Conservation (phyloP, 331 rosid species). For the Cydonia oblonga region DNA sequence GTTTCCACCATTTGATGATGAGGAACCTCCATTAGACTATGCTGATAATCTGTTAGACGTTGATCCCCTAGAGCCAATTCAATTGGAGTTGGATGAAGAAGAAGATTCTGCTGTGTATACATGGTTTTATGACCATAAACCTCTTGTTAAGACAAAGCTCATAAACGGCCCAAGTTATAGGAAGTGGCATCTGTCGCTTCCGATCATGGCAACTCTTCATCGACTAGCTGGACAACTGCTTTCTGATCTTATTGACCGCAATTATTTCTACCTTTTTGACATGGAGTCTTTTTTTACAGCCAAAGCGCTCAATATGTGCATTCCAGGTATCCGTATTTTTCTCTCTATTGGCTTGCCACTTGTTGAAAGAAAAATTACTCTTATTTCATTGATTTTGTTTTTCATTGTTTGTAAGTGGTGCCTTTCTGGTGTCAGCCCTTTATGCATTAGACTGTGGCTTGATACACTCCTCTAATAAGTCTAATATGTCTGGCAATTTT, state of each 20-base stretch:
- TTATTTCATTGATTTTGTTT: background rate
- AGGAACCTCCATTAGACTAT: slow-evolving; percentile 93
- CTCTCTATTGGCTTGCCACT: background rate
- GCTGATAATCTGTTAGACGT: slow-evolving; percentile 95
- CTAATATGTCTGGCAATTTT: background rate
- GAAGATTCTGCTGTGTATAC: slow-evolving; percentile 92
- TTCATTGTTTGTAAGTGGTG: background rate
- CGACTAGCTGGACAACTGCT: slow-evolving; percentile 97
- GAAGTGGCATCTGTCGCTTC: slow-evolving; percentile 98
- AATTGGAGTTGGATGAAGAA: slow-evolving; percentile 86
- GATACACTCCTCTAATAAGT: no score
- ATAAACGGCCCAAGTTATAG: slow-evolving; percentile 97
- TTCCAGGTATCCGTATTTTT: slow-evolving; percentile 57
- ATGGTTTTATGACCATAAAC: slow-evolving; percentile 98
- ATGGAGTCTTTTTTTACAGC: slow-evolving; percentile 99
- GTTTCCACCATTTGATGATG: slow-evolving; percentile 98
- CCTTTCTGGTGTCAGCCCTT: background rate
- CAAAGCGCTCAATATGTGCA: slow-evolving; percentile 97
- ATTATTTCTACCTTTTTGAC: slow-evolving; percentile 93
- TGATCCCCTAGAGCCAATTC: slow-evolving; percentile 95
- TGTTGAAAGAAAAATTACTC: background rate
- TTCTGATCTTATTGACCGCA: slow-evolving; percentile 89
- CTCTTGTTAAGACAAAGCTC: slow-evolving; percentile 93
- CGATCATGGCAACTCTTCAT: slow-evolving; percentile 97
- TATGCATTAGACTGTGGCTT: background rate